These are phyloP conservation scores for Clonostachys rhizophaga DNA, from an alignment of 2,329 filamentous ascomycete genomes.

Conservation along the genomic window DNA sequence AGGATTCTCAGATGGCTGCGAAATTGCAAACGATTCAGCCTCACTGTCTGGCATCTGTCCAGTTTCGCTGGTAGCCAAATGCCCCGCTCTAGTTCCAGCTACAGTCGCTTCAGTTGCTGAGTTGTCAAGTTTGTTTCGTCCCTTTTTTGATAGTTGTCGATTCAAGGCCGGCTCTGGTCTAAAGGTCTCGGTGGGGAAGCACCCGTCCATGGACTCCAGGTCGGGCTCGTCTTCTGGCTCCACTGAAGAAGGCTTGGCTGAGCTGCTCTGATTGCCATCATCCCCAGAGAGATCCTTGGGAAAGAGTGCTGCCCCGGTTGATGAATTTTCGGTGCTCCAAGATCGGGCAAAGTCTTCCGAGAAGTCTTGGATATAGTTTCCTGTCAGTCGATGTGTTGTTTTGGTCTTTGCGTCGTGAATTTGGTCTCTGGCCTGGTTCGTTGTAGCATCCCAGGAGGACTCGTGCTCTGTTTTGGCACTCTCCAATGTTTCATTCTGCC, in stretches of 20 bases:
- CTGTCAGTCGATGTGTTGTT: constrained; percentile 25
- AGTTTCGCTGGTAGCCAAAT: too few species aligned
- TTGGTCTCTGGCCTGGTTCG: constrained; percentile 2
- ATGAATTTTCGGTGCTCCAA: constrained; percentile 27
- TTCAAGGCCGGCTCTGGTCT: constrained; percentile 22
- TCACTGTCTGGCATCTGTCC: too few species aligned
- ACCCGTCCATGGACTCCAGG: constrained; percentile 32
- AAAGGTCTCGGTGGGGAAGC: constrained; percentile 21
- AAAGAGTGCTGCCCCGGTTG: constrained; percentile 14
- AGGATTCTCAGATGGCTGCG: too few species aligned
- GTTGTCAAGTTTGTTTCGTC: too few species aligned
- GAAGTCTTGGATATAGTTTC: constrained; percentile 45
- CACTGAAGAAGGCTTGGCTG: too few species aligned
- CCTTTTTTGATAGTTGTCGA: constrained; percentile 6
- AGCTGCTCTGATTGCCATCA: neutral
- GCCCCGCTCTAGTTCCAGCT: too few species aligned
- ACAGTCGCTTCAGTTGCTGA: too few species aligned
- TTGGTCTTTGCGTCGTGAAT: neutral
- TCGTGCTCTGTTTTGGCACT: constrained; percentile 7
- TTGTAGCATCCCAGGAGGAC: constrained; percentile 4
- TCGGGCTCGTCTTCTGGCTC: constrained; percentile 16
- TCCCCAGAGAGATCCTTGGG: constrained; percentile 9
- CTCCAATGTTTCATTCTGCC: constrained; percentile 7
- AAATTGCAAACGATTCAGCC: too few species aligned
- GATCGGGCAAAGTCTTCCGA: constrained; percentile 42